Evolutionary conservation across 768 basidiomycete genomes (phyloP).

Genomic region (Lactarius evosmus): DNA sequence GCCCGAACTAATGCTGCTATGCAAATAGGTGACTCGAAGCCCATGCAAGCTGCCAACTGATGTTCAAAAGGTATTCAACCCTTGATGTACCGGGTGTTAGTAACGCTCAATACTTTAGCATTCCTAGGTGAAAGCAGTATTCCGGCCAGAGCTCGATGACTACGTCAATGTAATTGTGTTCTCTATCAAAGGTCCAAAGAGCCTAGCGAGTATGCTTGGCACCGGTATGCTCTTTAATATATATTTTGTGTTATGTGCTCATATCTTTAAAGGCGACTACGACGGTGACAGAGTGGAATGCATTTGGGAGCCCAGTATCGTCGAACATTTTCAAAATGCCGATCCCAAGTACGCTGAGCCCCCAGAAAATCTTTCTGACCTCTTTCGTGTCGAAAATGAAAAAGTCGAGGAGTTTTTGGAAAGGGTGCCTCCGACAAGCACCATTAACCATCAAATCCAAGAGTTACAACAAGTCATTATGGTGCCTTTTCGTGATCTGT

Average conservation of each 20-base stretch:
- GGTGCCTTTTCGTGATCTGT: conserved; percentile 44
- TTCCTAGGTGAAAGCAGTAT: conserved; percentile 54
- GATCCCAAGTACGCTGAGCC: conserved; percentile 46
- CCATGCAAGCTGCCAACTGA: conserved; percentile 74
- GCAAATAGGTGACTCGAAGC: conserved; percentile 50
- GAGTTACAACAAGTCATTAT: conserved; percentile 51
- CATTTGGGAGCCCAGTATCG: conserved; percentile 58
- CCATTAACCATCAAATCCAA: conserved; percentile 33
- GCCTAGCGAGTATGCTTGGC: conserved; percentile 59
- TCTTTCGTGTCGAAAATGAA: conserved; percentile 45
- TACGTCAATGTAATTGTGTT: conserved; percentile 55
- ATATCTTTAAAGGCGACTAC: conserved; percentile 51
- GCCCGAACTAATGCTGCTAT: not conserved
- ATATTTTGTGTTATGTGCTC: not conserved
- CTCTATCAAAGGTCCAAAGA: conserved; percentile 38
- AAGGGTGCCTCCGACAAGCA: conserved; percentile 28
- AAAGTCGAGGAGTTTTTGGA: conserved; percentile 44
- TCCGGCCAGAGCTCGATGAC: conserved; percentile 45
- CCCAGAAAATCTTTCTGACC: conserved; percentile 42
- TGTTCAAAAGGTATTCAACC: conserved; percentile 49
- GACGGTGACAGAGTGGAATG: conserved; percentile 62
- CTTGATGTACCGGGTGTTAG: not conserved
- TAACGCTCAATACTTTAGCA: not conserved
- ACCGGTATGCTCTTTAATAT: conserved; percentile 44
- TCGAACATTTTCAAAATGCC: conserved; percentile 53